Percentiles rank a stretch among this genome's conserved stretches.
phyloP scores from a whole-genome alignment of 371 early-diverging fungal genomes.

The Choanephora cucurbitarum region DNA sequence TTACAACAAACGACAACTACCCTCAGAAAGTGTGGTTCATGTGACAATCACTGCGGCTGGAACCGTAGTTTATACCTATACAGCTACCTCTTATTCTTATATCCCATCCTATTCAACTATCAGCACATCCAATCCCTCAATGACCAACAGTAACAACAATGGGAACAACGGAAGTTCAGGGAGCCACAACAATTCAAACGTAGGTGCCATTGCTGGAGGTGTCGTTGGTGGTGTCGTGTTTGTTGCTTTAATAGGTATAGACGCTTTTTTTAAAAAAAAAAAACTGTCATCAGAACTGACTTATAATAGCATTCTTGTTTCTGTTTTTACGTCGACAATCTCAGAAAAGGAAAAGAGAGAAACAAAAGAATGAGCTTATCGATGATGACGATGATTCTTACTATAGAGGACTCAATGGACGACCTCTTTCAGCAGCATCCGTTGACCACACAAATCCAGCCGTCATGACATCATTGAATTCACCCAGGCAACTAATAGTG shows the following conservation, averaged over 20 bases:
- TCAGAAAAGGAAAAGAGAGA: conserved; percentile 6
- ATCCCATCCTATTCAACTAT: conserved; percentile 18
- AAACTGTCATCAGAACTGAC: not conserved
- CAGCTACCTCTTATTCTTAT: conserved; percentile 29
- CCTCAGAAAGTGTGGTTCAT: conserved; percentile 19
- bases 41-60: conserved; percentile 23
- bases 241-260: conserved; percentile 20
- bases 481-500: conserved; percentile 18
- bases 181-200: conserved; percentile 1
- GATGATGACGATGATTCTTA: conserved; percentile 11
- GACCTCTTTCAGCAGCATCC: not conserved
- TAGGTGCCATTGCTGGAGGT: conserved; percentile 20
- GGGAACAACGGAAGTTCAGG: not conserved
- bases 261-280: not conserved
- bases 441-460: not conserved
- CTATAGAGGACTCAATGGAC: not conserved
- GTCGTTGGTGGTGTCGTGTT: conserved; percentile 15
- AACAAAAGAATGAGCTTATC: conserved; percentile 2
- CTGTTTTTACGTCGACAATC: conserved; percentile 12
- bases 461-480: conserved; percentile 11
- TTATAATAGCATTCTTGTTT: conserved; percentile 9
- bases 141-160: not conserved
- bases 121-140: not conserved
- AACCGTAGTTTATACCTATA: conserved; percentile 28
- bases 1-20: not conserved